A percentile compares a stretch with the other conserved stretches of the same genome.
These are phyloP conservation scores for Aspergillus vadensis DNA, from an alignment of 2,329 filamentous ascomycete genomes.

Conservation along the genomic window DNA sequence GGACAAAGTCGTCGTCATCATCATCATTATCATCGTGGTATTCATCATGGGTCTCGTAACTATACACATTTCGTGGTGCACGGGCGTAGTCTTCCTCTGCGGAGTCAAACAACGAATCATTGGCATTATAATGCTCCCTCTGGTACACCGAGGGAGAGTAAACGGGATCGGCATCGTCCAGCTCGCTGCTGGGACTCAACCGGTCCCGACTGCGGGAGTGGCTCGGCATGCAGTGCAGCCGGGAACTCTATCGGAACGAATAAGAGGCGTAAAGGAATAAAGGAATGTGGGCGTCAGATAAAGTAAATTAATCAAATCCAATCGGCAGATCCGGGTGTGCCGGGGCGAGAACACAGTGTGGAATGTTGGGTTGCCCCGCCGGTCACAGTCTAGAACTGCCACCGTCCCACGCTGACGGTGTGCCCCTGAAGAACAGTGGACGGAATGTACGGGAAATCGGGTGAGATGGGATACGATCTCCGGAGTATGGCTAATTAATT, in stretches of 20 bases:
- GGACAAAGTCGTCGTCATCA: slow-evolving; percentile 23
- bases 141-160: slow-evolving; percentile 11
- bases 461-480: too few species aligned
- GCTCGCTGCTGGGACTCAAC: slow-evolving; percentile 28
- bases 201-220: slow-evolving; percentile 39
- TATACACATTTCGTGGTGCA: neutral
- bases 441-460: too few species aligned
- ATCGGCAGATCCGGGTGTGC: neutral
- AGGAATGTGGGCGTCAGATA: neutral
- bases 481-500: too few species aligned
- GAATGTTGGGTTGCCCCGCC: neutral
- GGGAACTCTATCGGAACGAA: slow-evolving; percentile 5
- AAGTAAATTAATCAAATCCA: neutral
- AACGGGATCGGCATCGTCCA: slow-evolving; percentile 18
- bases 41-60: neutral
- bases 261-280: neutral
- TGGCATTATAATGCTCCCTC: slow-evolving; percentile 8
- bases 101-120: neutral
- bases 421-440: too few species aligned
- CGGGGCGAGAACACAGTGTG: neutral
- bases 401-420: neutral
- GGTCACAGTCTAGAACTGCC: neutral
- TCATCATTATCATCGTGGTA: slow-evolving; percentile 26
- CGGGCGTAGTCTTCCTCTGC: neutral
- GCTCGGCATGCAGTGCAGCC: slow-evolving; percentile 32